Evolutionary conservation across 2,329 filamentous ascomycete genomes (phyloP).

Genomic region (Cylindrodendrum hubeiense): DNA sequence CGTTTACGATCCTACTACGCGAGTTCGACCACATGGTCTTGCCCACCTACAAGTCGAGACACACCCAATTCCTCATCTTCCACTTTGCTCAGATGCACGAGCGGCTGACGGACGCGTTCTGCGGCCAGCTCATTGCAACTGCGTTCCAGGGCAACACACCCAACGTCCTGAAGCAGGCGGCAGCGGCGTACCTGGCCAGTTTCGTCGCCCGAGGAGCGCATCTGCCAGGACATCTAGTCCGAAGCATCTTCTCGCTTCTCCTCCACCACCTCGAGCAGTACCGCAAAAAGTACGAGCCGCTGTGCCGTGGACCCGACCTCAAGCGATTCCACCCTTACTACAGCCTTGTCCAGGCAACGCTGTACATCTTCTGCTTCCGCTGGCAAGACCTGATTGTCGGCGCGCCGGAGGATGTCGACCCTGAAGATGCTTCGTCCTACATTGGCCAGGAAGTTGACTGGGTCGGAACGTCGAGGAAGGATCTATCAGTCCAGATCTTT

Average conservation of each 20-base stretch:
- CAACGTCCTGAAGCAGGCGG: slow-evolving; percentile 82
- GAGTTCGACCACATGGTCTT: slow-evolving; percentile 92
- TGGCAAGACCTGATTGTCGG: slow-evolving; percentile 89
- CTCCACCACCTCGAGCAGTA: slow-evolving; percentile 82
- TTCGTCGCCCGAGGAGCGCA: slow-evolving; percentile 93
- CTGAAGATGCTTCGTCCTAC: slow-evolving; percentile 71
- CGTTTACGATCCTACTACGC: slow-evolving; percentile 82
- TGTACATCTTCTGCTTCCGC: slow-evolving; percentile 98
- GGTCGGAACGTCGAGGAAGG: slow-evolving; percentile 79
- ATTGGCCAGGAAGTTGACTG: slow-evolving; percentile 82
- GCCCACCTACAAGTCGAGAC: slow-evolving; percentile 90
- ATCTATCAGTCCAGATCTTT: slow-evolving; percentile 82
- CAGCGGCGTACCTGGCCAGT: slow-evolving; percentile 92
- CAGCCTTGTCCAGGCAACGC: slow-evolving; percentile 85
- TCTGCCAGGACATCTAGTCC: slow-evolving; percentile 81
- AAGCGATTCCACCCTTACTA: slow-evolving; percentile 89
- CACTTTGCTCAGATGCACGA: slow-evolving; percentile 91
- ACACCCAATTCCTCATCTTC: slow-evolving; percentile 96
- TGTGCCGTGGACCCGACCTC: slow-evolving; percentile 87
- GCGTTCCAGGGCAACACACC: slow-evolving; percentile 73
- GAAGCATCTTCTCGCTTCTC: slow-evolving; percentile 84
- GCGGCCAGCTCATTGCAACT: slow-evolving; percentile 73
- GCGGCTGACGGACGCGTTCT: slow-evolving; percentile 84
- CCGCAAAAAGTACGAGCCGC: slow-evolving; percentile 77
- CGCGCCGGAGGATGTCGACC: slow-evolving; percentile 70